These are phyloP conservation scores for Davidsoniella australis DNA, from an alignment of 2,329 filamentous ascomycete genomes.

Conservation along the genomic window DNA sequence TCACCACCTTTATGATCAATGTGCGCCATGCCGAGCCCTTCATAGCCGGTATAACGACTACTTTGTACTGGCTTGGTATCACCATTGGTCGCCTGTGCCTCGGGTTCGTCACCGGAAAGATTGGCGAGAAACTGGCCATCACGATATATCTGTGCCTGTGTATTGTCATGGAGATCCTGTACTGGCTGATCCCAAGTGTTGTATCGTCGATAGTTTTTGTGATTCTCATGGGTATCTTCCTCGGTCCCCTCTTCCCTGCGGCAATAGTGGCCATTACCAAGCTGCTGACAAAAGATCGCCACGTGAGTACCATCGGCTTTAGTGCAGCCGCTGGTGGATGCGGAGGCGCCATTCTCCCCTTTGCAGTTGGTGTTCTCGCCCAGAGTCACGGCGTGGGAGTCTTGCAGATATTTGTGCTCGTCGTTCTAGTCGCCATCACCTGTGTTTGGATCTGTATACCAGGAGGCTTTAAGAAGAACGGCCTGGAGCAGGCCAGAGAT, in stretches of 20 bases:
- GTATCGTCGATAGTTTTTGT: slow-evolving; percentile 57
- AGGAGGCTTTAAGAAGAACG: slow-evolving; percentile 23
- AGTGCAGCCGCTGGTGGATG: slow-evolving; percentile 60
- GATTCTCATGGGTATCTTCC: slow-evolving; percentile 57
- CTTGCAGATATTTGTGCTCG: slow-evolving; percentile 37
- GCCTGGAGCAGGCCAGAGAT: slow-evolving; percentile 25
- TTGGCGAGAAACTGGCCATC: slow-evolving; percentile 55
- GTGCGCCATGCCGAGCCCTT: slow-evolving; percentile 54
- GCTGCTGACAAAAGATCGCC: slow-evolving; percentile 52
- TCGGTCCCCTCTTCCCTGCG: slow-evolving; percentile 64
- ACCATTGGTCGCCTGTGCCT: slow-evolving; percentile 56
- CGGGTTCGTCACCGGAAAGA: slow-evolving; percentile 56
- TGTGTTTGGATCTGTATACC: slow-evolving; percentile 29
- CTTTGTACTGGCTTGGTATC: slow-evolving; percentile 72
- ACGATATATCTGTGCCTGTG: slow-evolving; percentile 44
- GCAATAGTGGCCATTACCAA: slow-evolving; percentile 59
- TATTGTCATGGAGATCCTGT: slow-evolving; percentile 50
- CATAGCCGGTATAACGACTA: slow-evolving; percentile 56
- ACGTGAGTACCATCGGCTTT: slow-evolving; percentile 69
- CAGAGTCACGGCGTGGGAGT: slow-evolving; percentile 36
- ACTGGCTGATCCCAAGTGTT: slow-evolving; percentile 69
- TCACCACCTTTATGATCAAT: slow-evolving; percentile 73
- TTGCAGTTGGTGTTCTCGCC: slow-evolving; percentile 53
- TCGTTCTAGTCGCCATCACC: slow-evolving; percentile 28
- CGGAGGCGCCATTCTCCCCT: slow-evolving; percentile 49